Conservation (phyloP, 139 green algal species). For the Klebsormidium nitens region DNA sequence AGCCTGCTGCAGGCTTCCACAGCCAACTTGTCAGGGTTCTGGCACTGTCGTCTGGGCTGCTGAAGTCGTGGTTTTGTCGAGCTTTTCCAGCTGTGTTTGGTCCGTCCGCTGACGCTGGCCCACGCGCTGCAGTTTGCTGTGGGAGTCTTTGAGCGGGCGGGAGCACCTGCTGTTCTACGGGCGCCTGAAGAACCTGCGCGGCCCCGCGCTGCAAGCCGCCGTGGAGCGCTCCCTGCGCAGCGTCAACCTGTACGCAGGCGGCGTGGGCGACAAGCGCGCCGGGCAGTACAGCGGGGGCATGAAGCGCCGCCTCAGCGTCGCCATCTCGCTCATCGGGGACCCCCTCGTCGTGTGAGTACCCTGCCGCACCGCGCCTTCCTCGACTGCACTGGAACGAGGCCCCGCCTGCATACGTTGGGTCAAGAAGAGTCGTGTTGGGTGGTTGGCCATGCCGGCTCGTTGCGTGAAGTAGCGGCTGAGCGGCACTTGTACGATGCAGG, state of each 20-base stretch:
- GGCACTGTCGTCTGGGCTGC: constrained; percentile 2
- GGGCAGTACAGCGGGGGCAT: constrained; percentile 50
- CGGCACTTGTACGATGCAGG: no score
- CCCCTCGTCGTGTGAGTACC: constrained; percentile 51
- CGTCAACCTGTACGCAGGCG: constrained; percentile 16
- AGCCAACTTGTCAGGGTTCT: no score
- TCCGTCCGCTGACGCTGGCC: not conserved
- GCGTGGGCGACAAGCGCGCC: constrained; percentile 26
- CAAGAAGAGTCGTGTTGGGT: no score
- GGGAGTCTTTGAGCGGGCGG: constrained; percentile 72
- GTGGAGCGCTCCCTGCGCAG: not conserved
- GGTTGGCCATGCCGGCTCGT: no score
- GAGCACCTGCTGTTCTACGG: constrained; percentile 94
- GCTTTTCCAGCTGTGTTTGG: not conserved
- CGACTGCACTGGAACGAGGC: no score
- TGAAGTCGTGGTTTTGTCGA: not conserved
- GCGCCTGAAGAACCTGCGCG: constrained; percentile 69
- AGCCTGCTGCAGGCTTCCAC: no score
- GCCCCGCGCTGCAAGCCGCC: constrained; percentile 7
- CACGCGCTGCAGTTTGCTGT: constrained; percentile 70
- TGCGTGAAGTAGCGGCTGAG: no score
- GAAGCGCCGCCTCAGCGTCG: constrained; percentile 51
- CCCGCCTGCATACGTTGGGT: no score
- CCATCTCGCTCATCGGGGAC: constrained; percentile 83
- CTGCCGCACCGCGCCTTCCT: no score